phyloP scores from a whole-genome alignment of 495 filamentous ascomycete species.

The Pyronema omphalodes region DNA sequence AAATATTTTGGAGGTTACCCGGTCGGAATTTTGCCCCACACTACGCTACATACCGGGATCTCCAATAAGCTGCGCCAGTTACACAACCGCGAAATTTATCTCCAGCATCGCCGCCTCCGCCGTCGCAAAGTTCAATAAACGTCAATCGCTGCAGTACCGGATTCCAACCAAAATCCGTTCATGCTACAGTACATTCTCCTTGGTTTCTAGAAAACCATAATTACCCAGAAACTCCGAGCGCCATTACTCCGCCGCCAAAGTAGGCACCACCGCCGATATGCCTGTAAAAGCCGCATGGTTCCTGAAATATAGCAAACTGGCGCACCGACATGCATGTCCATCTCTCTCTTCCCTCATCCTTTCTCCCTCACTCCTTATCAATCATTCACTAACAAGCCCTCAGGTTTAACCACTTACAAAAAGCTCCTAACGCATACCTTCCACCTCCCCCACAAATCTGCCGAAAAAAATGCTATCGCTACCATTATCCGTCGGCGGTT shows the following conservation, averaged over 20 bases:
- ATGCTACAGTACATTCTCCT: no score
- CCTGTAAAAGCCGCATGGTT: neutral
- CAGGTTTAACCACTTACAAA: constrained; percentile 21
- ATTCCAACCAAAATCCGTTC: no score
- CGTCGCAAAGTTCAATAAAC: no score
- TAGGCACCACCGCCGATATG: neutral
- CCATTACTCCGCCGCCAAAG: neutral
- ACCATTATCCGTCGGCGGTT: constrained; percentile 9
- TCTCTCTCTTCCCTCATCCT: neutral
- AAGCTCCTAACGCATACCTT: constrained; percentile 15
- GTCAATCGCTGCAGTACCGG: no score
- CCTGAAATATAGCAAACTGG: constrained; percentile 1
- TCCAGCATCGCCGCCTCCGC: no score
- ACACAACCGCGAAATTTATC: neutral
- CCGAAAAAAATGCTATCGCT: neutral
- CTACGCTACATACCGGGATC: neutral
- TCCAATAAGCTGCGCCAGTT: neutral
- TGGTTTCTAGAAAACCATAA: neutral
- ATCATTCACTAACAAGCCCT: neutral
- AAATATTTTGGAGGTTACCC: constrained; percentile 9
- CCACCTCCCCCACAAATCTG: constrained; percentile 9
- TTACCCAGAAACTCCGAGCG: neutral
- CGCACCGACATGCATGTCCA: constrained; percentile 18
- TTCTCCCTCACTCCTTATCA: neutral
- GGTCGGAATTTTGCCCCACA: neutral